A percentile compares a stretch with the other conserved stretches of the same genome.
Evolutionary conservation across 208 protist genomes (phyloP).

Genomic region (Trypanosoma congolense): DNA sequence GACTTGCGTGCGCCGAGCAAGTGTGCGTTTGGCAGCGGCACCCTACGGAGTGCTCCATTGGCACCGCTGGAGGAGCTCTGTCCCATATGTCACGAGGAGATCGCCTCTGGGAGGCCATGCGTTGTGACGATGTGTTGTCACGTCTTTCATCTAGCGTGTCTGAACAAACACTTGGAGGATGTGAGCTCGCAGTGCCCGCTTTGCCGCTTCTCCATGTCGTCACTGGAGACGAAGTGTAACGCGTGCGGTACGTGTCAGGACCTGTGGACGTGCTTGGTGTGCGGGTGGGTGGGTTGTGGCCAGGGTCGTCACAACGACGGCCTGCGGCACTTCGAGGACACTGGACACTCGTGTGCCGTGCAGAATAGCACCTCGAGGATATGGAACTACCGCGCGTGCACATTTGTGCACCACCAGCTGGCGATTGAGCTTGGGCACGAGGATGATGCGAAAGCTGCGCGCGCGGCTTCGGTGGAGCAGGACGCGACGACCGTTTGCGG

Average conservation of each 20-base stretch:
- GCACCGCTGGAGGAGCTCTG: conserved; percentile 36
- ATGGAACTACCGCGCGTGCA: conserved; percentile 49
- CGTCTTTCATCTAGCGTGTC: conserved; percentile 66
- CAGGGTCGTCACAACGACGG: conserved; percentile 45
- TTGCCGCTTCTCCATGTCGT: conserved; percentile 74
- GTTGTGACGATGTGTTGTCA: conserved; percentile 75
- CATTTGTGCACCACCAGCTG: conserved; percentile 77
- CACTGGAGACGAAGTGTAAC: conserved; percentile 62
- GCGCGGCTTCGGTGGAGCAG: conserved; percentile 16
- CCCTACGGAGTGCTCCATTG: neutral
- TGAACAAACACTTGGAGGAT: conserved; percentile 39
- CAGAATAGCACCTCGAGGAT: conserved; percentile 71
- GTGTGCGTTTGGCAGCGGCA: too few relatives aligned
- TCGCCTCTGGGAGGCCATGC: conserved; percentile 26
- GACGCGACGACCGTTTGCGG: neutral
- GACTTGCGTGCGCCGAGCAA: neutral
- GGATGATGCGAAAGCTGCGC: conserved; percentile 19
- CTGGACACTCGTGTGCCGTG: conserved; percentile 66
- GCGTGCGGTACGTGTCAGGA: conserved; percentile 70
- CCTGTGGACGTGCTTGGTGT: conserved; percentile 83
- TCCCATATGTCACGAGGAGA: conserved; percentile 69
- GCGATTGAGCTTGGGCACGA: conserved; percentile 51
- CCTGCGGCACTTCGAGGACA: conserved; percentile 48
- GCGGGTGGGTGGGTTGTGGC: conserved; percentile 72
- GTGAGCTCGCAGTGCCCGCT: conserved; percentile 59